Base-by-base conservation (phyloP, 2,329 filamentous ascomycete genomes). In the Aspergillus phoenicis region DNA sequence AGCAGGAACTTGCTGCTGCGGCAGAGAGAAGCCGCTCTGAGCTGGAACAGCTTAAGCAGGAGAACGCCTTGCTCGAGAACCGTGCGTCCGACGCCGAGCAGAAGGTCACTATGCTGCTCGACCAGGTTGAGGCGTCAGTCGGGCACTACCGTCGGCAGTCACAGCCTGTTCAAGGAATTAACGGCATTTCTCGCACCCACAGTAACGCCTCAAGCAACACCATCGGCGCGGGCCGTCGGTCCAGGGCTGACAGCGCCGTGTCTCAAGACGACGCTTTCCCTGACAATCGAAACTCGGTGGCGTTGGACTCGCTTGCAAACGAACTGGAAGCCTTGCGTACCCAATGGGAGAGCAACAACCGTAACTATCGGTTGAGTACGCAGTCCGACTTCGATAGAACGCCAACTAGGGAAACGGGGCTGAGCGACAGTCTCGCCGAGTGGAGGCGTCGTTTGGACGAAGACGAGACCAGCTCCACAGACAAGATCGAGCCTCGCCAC, bases 271-370 rank as follows among this genome's bases (percentile, higher is more conserved):
- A 77, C 22, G 68, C 72, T 10, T 77, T 78, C 64, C 78, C 79
- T 22, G 80, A 84, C 56, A 83, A 84, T 65, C 84, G 87, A 53
- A 87, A 86, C 57, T 87, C 85, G 0, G 81, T 88, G 67, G 94
- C 93, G 3, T 84, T 99, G 20, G 95, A 99, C 77, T 95, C 89
- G 65, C 85, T 99, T 24, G 94, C 95, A 10, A 92, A 87, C 64
- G 95, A 99, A 79, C 87, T 99, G 7, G 95, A 99, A 75, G 90
- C 91, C 11, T 83, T 99, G 52, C 87, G 94, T 56, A 91, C 84
- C 56, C 93, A 97, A 70, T 99, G 95, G 95, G 93, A 98, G 79
- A 91, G 89, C 41, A 97, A 93, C 11, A 97, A 94, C 80, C 95
- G 96, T 77, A 96, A 91, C 71, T 97, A 98, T 76, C 89, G 95